Percentiles rank a stretch among this genome's conserved stretches.
Conservation (phyloP, 2,329 filamentous ascomycete genomes). For the Fusarium udum region DNA sequence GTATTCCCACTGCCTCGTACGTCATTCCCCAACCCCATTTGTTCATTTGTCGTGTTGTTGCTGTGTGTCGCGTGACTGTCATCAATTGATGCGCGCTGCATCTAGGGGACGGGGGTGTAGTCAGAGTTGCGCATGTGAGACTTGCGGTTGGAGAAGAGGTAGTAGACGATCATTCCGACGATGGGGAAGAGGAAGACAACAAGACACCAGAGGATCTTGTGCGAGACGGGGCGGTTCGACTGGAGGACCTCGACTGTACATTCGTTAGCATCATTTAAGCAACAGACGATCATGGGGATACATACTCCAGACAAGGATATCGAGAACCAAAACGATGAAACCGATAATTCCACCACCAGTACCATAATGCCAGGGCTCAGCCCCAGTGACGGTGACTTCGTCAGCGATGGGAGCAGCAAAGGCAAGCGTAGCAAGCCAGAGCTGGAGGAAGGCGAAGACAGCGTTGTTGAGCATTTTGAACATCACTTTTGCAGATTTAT, state of each 20-base stretch:
- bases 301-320: slow-evolving; percentile 71
- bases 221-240: slow-evolving; percentile 65
- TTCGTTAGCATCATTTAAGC: too few species aligned
- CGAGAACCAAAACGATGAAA: slow-evolving; percentile 68
- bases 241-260: slow-evolving; percentile 69
- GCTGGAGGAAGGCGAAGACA: slow-evolving; percentile 37
- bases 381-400: slow-evolving; percentile 47
- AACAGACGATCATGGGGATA: too few species aligned
- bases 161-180: slow-evolving; percentile 70
- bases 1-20: fast-evolving
- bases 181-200: slow-evolving; percentile 73
- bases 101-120: slow-evolving; percentile 58
- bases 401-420: slow-evolving; percentile 54
- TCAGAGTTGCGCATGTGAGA: slow-evolving; percentile 61
- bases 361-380: slow-evolving; percentile 65
- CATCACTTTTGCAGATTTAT: fast-evolving
- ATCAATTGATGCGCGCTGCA: background rate
- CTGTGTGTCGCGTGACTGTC: fast-evolving
- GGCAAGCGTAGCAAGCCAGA: slow-evolving; percentile 59
- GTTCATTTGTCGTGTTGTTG: background rate
- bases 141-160: slow-evolving; percentile 69
- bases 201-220: slow-evolving; percentile 71
- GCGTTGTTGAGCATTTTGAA: slow-evolving; percentile 27
- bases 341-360: slow-evolving; percentile 70
- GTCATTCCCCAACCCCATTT: background rate